Evolutionary conservation across 176 grass and related monocot genomes (phyloP).

Genomic region (Carex littledalei): DNA sequence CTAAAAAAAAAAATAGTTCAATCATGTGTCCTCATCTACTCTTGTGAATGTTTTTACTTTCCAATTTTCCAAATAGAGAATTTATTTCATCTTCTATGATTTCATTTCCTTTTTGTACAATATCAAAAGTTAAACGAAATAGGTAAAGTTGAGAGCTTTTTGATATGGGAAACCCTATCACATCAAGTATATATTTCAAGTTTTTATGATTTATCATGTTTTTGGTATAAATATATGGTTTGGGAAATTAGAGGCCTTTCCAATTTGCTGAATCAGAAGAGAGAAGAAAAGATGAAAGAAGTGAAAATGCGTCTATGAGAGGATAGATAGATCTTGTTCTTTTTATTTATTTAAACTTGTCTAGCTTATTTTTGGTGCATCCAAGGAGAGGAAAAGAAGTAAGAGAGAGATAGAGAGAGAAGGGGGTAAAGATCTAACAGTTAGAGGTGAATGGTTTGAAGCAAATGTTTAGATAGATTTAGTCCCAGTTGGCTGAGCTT

Average conservation of each 20-base stretch:
- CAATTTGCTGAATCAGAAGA: slow-evolving; percentile 15
- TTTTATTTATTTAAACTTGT: slow-evolving; percentile 14
- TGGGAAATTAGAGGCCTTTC: slow-evolving; percentile 7
- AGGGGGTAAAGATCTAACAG: slow-evolving; percentile 28
- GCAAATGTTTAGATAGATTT: slow-evolving; percentile 29
- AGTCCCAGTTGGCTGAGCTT: slow-evolving; percentile 28
- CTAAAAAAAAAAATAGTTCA: background rate
- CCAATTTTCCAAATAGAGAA: background rate
- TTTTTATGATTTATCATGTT: slow-evolving; percentile 12
- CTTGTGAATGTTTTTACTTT: background rate
- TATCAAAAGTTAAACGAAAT: slow-evolving; percentile 8
- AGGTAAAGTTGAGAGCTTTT: background rate
- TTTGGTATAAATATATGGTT: slow-evolving; percentile 6
- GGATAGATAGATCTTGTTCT: slow-evolving; percentile 16
- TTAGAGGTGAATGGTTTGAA: slow-evolving; percentile 24
- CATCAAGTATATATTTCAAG: slow-evolving; percentile 16
- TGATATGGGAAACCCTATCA: slow-evolving; percentile 5
- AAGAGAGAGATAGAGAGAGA: slow-evolving; percentile 18
- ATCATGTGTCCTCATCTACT: background rate
- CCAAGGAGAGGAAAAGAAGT: slow-evolving; percentile 21
- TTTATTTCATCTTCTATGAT: background rate
- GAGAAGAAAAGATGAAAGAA: slow-evolving; percentile 9
- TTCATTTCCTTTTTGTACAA: background rate
- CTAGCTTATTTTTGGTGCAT: slow-evolving; percentile 28
- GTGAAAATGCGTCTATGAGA: slow-evolving; percentile 24